Evolutionary conservation across 352 stramenopile genomes (phyloP).

Genomic region (Pythium rishiriense): DNA sequence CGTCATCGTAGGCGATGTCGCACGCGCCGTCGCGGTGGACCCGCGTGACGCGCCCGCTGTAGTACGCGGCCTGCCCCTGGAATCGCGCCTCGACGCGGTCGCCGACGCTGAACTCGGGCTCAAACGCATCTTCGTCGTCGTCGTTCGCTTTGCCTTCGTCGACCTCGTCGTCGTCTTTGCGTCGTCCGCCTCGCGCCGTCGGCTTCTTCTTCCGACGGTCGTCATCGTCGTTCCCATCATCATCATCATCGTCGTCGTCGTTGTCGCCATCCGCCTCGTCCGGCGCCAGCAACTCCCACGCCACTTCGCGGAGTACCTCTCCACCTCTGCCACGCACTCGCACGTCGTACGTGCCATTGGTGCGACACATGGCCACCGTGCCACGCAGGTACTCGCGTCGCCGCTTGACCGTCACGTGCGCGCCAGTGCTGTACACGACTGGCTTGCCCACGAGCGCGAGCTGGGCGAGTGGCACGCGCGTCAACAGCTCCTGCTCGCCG

Average conservation of each 20-base stretch:
- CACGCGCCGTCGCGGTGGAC: conserved; percentile 53
- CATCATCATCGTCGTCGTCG: conserved; percentile 17
- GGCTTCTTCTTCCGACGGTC: not conserved
- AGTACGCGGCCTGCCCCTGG: conserved; percentile 49
- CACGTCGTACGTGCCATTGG: conserved; percentile 61
- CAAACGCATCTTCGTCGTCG: conserved; percentile 27
- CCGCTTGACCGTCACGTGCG: conserved; percentile 54
- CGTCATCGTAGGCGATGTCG: conserved; percentile 76
- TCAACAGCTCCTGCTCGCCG: conserved; percentile 40
- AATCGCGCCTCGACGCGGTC: conserved; percentile 70
- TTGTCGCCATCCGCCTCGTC: conserved; percentile 35
- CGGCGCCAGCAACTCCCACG: conserved; percentile 42
- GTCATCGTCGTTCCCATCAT: conserved; percentile 21
- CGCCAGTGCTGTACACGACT: conserved; percentile 37
- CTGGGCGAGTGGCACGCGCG: conserved; percentile 34
- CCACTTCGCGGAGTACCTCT: conserved; percentile 37
- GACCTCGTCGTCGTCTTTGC: conserved; percentile 20
- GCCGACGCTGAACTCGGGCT: conserved; percentile 47
- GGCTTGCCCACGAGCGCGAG: conserved; percentile 31
- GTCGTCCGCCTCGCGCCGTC: not conserved
- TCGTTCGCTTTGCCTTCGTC: conserved; percentile 21
- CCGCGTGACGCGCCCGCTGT: conserved; percentile 45
- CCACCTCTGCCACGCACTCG: not conserved
- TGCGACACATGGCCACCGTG: conserved; percentile 35
- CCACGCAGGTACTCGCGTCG: conserved; percentile 59